phyloP scores from a whole-genome alignment of 768 basidiomycete genomes.

The Mycena metata region DNA sequence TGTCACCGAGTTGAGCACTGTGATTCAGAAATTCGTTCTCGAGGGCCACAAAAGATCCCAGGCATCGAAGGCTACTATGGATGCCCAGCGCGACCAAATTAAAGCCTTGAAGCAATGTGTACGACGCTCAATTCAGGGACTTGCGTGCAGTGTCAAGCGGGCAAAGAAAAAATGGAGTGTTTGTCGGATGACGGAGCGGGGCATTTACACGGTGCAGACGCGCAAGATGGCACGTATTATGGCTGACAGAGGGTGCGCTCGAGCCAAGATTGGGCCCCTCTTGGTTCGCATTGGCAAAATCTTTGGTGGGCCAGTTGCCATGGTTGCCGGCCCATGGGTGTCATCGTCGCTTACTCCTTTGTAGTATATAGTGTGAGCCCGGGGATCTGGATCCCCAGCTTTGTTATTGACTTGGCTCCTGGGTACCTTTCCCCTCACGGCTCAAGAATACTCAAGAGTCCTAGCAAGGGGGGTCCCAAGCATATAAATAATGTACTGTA shows the following conservation, averaged over 20 bases:
- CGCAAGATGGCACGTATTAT: not conserved
- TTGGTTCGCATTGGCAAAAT: conserved; percentile 7
- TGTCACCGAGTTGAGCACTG: not conserved
- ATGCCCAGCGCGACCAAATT: not conserved
- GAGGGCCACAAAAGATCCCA: not conserved
- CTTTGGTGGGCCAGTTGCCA: too few species aligned
- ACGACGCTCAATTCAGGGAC: not conserved
- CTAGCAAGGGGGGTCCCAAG: too few species aligned
- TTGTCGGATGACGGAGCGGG: not conserved
- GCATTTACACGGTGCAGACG: conserved; percentile 1
- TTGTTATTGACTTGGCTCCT: too few species aligned
- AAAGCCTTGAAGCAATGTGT: not conserved
- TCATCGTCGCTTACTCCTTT: too few species aligned
- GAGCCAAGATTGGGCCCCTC: conserved; percentile 5
- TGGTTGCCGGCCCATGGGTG: too few species aligned
- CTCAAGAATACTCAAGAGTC: too few species aligned
- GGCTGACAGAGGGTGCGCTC: conserved; percentile 1
- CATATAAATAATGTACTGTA: too few species aligned
- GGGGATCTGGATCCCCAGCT: too few species aligned
- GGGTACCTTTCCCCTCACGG: too few species aligned
- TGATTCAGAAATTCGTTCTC: too few species aligned
- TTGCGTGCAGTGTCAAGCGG: not conserved
- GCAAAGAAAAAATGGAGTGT: not conserved
- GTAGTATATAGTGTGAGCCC: too few species aligned
- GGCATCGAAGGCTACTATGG: not conserved